Base-by-base conservation (phyloP, 2,329 filamentous ascomycete species). In the Cadophora gregata region DNA sequence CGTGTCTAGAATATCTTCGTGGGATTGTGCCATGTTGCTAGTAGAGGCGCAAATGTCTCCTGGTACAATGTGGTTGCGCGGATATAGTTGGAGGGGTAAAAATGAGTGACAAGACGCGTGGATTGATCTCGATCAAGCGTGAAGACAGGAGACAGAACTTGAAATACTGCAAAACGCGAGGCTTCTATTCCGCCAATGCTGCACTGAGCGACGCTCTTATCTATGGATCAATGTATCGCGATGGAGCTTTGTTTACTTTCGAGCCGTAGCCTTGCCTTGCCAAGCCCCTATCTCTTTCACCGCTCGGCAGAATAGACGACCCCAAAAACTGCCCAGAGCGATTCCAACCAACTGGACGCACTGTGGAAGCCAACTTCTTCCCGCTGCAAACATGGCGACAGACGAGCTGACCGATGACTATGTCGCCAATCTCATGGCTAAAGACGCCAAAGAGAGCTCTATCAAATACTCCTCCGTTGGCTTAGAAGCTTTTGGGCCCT, bases 391-490 rank as follows among this genome's bases (percentile, higher is more conserved):
- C 19, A 77, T 77, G 75, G 63, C 70, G 10, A 65, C 71, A 45
- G 60, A 72, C 62, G 80, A 85, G n/a, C 76, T 90, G 56, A 89
- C 88, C 24, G 92, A 96, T 76, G 90, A 93, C 61, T 93, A 93
- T 75, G 88, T 97, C 69, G 93, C 93, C 19, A 85, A 85, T 58
- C 81, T 97, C n/a, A 83, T 98, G 42, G 87, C 89, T 60, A 87
- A 91, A 72, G 94, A 97, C 78, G 94, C 94, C 14, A 88, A 85
- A 67, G 87, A 90, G 66, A 90, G 85, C 72, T 91, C 90, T 2
- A 80, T 91, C 56, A 91, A 87, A 75, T 96, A 94, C 77, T 91
- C 92, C 0, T 81, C 90, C 7, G 83, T 93, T 75, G 93, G 93
- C 10, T 81, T 94, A 69, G 86, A 91, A 63, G 91, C 90, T 21